These are phyloP conservation scores for Termitomyces sp. DNA, from an alignment of 768 basidiomycete genomes.

Conservation along the genomic window DNA sequence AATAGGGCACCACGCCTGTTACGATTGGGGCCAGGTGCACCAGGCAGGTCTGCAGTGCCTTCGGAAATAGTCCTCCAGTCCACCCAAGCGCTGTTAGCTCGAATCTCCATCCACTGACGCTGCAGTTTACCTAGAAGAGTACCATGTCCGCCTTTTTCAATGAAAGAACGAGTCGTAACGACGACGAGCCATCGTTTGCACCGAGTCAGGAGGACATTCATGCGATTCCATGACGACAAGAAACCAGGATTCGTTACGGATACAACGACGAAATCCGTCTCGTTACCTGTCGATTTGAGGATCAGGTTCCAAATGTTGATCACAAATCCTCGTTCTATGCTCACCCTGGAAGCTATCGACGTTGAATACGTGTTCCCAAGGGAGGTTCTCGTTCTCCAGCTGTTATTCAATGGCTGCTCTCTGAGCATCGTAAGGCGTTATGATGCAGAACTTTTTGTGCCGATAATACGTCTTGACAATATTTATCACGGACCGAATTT, in stretches of 20 bases:
- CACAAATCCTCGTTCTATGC: background rate
- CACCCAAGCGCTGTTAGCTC: slow-evolving; percentile 20
- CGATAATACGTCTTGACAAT: slow-evolving; percentile 37
- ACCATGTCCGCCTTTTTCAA: slow-evolving; percentile 22
- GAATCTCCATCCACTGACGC: slow-evolving; percentile 17
- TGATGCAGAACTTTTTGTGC: slow-evolving; percentile 33
- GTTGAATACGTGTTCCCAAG: slow-evolving; percentile 41
- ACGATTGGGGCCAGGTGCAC: slow-evolving; percentile 15
- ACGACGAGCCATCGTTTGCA: slow-evolving; percentile 42
- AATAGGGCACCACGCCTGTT: background rate
- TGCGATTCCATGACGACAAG: slow-evolving; percentile 33
- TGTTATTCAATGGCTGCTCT: slow-evolving; percentile 31
- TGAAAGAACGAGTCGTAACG: slow-evolving; percentile 37
- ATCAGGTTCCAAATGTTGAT: background rate
- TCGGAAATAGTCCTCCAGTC: slow-evolving; percentile 24
- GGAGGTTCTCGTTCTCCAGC: slow-evolving; percentile 27
- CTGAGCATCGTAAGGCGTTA: slow-evolving; percentile 53
- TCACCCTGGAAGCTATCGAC: slow-evolving; percentile 52
- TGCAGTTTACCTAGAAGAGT: slow-evolving; percentile 40
- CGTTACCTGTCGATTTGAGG: slow-evolving; percentile 36
- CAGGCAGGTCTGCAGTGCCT: slow-evolving; percentile 25
- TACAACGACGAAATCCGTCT: slow-evolving; percentile 42
- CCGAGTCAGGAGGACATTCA: slow-evolving; percentile 51
- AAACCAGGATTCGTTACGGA: slow-evolving; percentile 40
- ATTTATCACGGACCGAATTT: slow-evolving; percentile 33